phyloP scores from a whole-genome alignment of 129 eudicot species.

The Solidago caesia region DNA sequence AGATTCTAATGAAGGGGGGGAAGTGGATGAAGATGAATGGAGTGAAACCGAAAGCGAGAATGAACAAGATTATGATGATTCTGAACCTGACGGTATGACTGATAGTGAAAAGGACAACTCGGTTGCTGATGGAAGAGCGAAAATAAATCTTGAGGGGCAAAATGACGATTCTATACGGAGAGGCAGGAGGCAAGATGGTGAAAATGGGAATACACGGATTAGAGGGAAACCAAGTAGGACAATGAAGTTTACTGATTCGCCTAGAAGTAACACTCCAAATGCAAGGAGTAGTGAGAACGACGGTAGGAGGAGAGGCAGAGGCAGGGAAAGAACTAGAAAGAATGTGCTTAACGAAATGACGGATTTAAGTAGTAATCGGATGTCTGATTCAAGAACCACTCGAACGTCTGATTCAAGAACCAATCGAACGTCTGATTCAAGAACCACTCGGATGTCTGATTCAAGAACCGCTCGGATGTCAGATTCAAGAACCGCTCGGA shows the following conservation, averaged over 20 bases:
- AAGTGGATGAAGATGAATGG: constrained; percentile 26
- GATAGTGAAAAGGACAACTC: neutral
- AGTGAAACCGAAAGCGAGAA: constrained; percentile 28
- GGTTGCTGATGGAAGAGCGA: constrained; percentile 16
- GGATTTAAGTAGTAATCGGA: constrained; percentile 16
- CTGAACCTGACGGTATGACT: neutral
- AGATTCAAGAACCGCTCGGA: neutral
- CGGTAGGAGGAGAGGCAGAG: constrained; percentile 31
- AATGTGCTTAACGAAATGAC: constrained; percentile 13
- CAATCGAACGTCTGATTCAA: neutral
- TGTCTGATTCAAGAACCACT: neutral
- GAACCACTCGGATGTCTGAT: too few species aligned
- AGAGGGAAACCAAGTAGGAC: constrained; percentile 20
- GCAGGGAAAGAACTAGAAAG: constrained; percentile 22
- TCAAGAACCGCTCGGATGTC: neutral
- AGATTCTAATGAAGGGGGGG: constrained; percentile 42
- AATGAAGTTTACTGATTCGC: constrained; percentile 20
- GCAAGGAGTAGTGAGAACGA: constrained; percentile 32
- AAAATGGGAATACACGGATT: constrained; percentile 6
- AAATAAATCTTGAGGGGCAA: constrained; percentile 10
- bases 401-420: too few species aligned
- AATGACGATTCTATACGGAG: neutral
- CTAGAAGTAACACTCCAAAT: constrained; percentile 28
- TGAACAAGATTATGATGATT: constrained; percentile 39
- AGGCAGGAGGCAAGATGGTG: neutral